Evolutionary conservation across 169 alveolate species (phyloP).

Genomic region (Plasmodium inui): DNA sequence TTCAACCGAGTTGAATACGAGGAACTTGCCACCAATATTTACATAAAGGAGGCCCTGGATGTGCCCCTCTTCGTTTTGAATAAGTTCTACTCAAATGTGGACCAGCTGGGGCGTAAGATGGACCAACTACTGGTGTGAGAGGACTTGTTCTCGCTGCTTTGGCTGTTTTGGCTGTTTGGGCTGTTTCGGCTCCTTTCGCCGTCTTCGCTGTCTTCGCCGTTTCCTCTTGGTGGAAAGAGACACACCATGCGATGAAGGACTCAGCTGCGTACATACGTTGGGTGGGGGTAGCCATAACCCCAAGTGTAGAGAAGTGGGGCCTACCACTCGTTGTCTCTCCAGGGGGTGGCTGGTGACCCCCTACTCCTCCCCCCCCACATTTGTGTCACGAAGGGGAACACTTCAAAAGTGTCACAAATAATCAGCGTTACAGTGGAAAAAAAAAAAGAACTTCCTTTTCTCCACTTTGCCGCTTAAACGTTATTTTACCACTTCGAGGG

Average conservation of each 20-base stretch:
- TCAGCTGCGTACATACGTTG: no score
- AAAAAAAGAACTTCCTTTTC: not conserved
- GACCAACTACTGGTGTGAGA: not conserved
- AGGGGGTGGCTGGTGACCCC: not conserved
- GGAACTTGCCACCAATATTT: conserved; percentile 14
- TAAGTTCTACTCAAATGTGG: conserved; percentile 19
- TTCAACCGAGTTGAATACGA: not conserved
- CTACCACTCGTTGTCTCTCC: not conserved
- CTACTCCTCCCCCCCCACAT: not conserved
- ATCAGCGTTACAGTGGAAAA: not conserved
- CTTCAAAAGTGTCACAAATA: not conserved
- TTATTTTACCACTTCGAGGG: not conserved
- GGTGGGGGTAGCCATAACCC: not conserved
- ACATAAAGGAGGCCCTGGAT: conserved; percentile 35
- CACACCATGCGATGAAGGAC: not conserved
- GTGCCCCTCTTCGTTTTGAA: conserved; percentile 58
- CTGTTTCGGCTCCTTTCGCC: no score
- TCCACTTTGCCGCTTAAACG: not conserved
- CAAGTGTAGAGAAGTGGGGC: not conserved
- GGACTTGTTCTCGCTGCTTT: no score
- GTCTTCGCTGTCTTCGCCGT: no score
- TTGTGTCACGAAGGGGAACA: not conserved
- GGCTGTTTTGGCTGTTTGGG: no score
- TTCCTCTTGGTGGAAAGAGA: not conserved
- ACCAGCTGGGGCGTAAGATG: conserved; percentile 24